Conservation (phyloP, 2,329 filamentous ascomycete genomes). For the Biscogniauxia mediterranea region DNA sequence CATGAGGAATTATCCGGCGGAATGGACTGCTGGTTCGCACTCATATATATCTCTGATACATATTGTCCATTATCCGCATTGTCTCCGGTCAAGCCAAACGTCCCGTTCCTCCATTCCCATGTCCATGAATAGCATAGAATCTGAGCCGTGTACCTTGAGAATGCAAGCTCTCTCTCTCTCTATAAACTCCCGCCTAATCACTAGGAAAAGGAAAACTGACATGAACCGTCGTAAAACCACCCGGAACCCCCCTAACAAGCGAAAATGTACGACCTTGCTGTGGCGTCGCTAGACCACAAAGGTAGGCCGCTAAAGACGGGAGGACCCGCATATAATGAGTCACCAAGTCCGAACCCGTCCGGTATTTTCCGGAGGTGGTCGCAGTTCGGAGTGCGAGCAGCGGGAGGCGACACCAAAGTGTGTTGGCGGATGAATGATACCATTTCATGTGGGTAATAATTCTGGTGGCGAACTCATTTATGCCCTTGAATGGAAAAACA, state of each 20-base stretch:
- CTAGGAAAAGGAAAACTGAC: neutral
- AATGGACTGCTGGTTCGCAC: neutral
- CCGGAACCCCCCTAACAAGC: neutral
- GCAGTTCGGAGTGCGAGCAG: neutral
- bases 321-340: neutral
- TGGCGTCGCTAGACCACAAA: neutral
- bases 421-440: neutral
- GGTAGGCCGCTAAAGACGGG: neutral
- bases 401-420: neutral
- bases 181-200: neutral
- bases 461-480: neutral
- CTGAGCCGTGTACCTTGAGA: neutral
- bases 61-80: neutral
- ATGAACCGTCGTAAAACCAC: neutral
- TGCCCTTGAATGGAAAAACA: conserved; percentile 14
- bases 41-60: neutral
- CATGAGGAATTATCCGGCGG: too few relatives aligned
- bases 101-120: neutral
- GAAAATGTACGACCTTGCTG: neutral
- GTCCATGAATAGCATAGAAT: neutral
- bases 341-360: neutral
- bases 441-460: neutral
- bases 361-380: neutral
- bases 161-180: neutral
- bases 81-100: neutral